Evolutionary conservation across 1,139 yeast species (phyloP).

Genomic region (Sugiyamaella pinicola): DNA sequence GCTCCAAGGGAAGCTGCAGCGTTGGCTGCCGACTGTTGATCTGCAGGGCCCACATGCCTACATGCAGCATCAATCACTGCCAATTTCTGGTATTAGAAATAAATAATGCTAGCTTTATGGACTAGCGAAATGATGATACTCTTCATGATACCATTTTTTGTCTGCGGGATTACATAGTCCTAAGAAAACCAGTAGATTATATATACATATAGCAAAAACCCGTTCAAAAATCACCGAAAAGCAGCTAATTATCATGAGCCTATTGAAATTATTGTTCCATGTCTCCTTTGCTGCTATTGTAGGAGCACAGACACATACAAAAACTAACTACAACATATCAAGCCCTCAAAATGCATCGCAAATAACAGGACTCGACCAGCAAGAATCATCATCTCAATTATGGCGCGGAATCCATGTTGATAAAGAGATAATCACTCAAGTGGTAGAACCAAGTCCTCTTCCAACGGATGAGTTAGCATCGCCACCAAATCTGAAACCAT

Average conservation of each 20-base stretch:
- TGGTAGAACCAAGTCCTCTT: conserved; percentile 26
- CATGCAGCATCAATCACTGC: not conserved
- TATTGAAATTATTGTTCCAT: not conserved
- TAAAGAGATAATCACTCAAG: conserved; percentile 22
- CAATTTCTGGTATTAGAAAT: not conserved
- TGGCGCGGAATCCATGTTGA: conserved; percentile 24
- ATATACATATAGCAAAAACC: not conserved
- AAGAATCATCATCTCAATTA: conserved; percentile 4
- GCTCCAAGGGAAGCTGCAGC: too few species aligned
- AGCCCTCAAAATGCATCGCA: not conserved
- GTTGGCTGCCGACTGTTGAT: not conserved
- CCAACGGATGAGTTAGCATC: conserved; percentile 22
- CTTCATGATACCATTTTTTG: not conserved
- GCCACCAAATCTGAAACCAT: conserved; percentile 28
- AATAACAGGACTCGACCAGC: not conserved
- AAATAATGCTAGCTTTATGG: not conserved
- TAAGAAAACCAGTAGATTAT: not conserved
- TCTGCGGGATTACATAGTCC: not conserved
- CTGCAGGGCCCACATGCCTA: not conserved
- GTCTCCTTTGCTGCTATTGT: not conserved
- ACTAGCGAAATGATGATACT: not conserved
- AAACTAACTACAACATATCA: not conserved
- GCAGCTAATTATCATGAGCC: not conserved
- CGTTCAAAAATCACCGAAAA: not conserved
- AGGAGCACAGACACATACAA: not conserved